Base-by-base conservation (phyloP, 306 rosid species). In the Macrotyloma uniflorum region DNA sequence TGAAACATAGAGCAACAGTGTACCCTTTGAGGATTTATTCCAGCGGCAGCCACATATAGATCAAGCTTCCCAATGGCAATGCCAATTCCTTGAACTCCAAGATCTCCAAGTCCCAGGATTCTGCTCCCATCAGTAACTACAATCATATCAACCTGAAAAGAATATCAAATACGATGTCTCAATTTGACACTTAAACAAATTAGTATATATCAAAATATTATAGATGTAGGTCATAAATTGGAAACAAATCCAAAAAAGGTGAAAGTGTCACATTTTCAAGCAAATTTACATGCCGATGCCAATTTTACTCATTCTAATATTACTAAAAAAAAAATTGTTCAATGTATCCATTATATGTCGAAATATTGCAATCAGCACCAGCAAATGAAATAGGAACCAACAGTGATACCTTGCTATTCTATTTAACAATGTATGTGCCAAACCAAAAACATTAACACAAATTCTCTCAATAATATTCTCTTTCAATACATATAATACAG, bases 41-140 rank as follows among this genome's bases (percentile, higher is more conserved):
- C 99, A 4, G 99, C 99, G 61, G 99, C 99, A 84, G 98, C 99
- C 74, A 96, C 99, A 82, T 96, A 96, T 28, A 96, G 82, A 81
- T 96, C 99, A 76, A 96, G 89, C 89, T 96, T 96, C 83, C 99
- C 98, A 63, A 96, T 84, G 11, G 99, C 69, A 79, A 96, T 96
- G 78, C 97, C 99, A 74, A 96, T 96, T 73, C 99, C 99, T 9
- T 96, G 99, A 85, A 96, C 94, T 54, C 99, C 99, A 81, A 93
- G 99, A 85, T 96, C 99, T 76, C 99, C 99, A 83, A 93, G 99
- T 71, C 99, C 99, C 73, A 96, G 86, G 78, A 96, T 88, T 86
- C 99, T 90, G 86, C 99, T 91, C 81, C 99, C 99, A 85, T 96
- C 99, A 1, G 97, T 96, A 55, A 96, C 99, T 84, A 96, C 99